A percentile compares a stretch with the other conserved stretches of the same genome.
These are phyloP conservation scores for Gomphus bonarii DNA, from an alignment of 1,284 basidiomycete species.

Conservation along the genomic window DNA sequence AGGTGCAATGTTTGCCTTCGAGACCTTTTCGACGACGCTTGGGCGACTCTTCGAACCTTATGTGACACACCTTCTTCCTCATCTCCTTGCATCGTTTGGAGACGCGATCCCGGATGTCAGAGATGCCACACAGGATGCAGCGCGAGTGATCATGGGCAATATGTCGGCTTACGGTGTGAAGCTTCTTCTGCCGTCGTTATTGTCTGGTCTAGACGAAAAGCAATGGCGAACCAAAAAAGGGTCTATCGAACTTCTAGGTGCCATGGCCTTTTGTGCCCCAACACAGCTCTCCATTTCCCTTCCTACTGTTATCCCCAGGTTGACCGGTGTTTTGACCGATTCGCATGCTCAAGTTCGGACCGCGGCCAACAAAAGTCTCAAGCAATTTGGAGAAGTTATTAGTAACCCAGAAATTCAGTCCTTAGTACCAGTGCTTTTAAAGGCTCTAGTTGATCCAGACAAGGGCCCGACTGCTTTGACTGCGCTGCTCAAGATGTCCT, in stretches of 20 bases:
- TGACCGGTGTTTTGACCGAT: conserved; percentile 93
- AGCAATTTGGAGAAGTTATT: conserved; percentile 96
- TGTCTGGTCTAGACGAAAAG: conserved; percentile 93
- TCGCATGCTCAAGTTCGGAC: conserved; percentile 94
- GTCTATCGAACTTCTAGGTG: conserved; percentile 94
- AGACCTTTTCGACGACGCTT: conserved; percentile 80
- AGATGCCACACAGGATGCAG: conserved; percentile 90
- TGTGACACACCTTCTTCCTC: conserved; percentile 76
- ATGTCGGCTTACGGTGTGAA: conserved; percentile 95
- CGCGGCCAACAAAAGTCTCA: conserved; percentile 91
- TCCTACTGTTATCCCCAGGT: conserved; percentile 91
- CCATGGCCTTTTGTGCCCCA: conserved; percentile 99
- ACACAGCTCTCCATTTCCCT: conserved; percentile 91
- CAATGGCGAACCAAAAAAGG: conserved; percentile 99
- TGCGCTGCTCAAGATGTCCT: conserved; percentile 85
- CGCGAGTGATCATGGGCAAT: conserved; percentile 91
- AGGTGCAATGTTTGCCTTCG: conserved; percentile 93
- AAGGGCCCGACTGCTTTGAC: conserved; percentile 84
- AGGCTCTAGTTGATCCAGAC: conserved; percentile 91
- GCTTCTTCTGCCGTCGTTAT: conserved; percentile 83
- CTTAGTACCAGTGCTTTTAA: conserved; percentile 86
- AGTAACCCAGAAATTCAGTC: conserved; percentile 92
- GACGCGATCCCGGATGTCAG: conserved; percentile 85
- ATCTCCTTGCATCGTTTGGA: conserved; percentile 87
- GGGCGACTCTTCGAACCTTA: conserved; percentile 94